These are phyloP conservation scores for Irineochytrium annulatum DNA, from an alignment of 192 early-diverging fungal species.

Conservation along the genomic window DNA sequence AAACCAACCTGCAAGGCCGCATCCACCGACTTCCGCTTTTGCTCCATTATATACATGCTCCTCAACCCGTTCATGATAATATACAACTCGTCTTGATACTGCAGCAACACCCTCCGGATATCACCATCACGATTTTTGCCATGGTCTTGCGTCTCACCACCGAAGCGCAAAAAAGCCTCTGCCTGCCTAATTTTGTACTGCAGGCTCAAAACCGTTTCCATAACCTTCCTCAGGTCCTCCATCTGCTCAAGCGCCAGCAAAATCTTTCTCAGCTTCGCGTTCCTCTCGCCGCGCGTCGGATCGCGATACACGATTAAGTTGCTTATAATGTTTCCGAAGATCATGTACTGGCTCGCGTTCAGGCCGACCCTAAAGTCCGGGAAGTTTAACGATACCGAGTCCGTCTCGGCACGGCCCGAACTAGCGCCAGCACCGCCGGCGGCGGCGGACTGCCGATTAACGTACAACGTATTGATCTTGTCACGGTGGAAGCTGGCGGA, in stretches of 20 bases:
- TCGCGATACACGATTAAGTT: conserved; percentile 82
- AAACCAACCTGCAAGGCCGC: conserved; percentile 59
- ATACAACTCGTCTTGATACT: conserved; percentile 61
- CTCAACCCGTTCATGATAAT: conserved; percentile 69
- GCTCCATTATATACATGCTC: conserved; percentile 40
- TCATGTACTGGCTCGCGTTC: conserved; percentile 71
- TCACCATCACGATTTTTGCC: conserved; percentile 14
- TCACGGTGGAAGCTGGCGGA: conserved; percentile 57
- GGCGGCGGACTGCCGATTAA: conserved; percentile 40
- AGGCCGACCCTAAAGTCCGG: conserved; percentile 70
- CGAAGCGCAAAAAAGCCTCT: conserved; percentile 22
- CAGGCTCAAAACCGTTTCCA: conserved; percentile 52
- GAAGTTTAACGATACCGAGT: conserved; percentile 66
- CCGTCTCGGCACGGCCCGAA: conserved; percentile 49
- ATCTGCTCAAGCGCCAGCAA: conserved; percentile 74
- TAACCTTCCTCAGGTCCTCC: conserved; percentile 53
- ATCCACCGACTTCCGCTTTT: conserved; percentile 50
- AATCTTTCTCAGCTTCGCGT: conserved; percentile 69
- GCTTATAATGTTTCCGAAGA: conserved; percentile 67
- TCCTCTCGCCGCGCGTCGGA: conserved; percentile 68
- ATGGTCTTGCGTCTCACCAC: background rate
- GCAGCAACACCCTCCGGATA: conserved; percentile 28
- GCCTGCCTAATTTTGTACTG: conserved; percentile 58
- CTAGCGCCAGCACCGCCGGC: conserved; percentile 14
- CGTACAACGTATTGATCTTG: conserved; percentile 64